Conservation (phyloP, 108 stramenopile genomes). For the Bacterosira constricta region DNA sequence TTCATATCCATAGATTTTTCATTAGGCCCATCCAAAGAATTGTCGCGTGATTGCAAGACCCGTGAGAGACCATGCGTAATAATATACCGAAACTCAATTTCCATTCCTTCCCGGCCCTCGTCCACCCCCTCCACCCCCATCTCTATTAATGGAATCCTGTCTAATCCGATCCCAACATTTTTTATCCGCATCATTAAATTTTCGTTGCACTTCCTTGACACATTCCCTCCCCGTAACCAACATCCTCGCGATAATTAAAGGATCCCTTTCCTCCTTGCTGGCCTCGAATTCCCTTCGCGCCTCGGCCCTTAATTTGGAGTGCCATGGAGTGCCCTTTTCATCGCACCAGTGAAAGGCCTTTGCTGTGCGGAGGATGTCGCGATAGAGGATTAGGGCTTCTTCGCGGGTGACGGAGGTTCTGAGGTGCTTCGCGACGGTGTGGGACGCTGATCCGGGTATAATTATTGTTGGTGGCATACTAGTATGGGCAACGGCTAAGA, state of each 20-base stretch:
- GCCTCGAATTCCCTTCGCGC: slow-evolving; percentile 92
- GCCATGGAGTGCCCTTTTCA: slow-evolving; percentile 82
- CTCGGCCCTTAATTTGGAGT: slow-evolving; percentile 65
- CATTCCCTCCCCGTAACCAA: slow-evolving; percentile 93
- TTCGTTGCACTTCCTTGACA: slow-evolving; percentile 87
- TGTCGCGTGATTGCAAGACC: no score
- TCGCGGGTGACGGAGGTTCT: slow-evolving; percentile 35
- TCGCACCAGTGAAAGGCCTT: slow-evolving; percentile 92
- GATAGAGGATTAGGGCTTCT: slow-evolving; percentile 81
- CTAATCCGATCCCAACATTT: slow-evolving; percentile 83
- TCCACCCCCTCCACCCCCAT: slow-evolving; percentile 11
- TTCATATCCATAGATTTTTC: no score
- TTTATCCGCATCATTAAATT: slow-evolving; percentile 86
- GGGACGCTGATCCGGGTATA: slow-evolving; percentile 21
- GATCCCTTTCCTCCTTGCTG: slow-evolving; percentile 84
- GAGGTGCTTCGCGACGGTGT: slow-evolving; percentile 54
- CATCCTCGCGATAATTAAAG: slow-evolving; percentile 87
- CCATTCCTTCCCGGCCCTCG: neutral
- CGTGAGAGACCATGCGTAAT: no score
- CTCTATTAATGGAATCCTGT: slow-evolving; percentile 58
- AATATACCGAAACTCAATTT: no score
- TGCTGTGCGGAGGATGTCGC: slow-evolving; percentile 87
- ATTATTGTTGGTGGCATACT: slow-evolving; percentile 51
- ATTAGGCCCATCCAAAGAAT: no score
- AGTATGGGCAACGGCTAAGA: no score